These are phyloP conservation scores for Sporisorium reilianum DNA, from an alignment of 1,284 basidiomycete genomes.

Conservation along the genomic window DNA sequence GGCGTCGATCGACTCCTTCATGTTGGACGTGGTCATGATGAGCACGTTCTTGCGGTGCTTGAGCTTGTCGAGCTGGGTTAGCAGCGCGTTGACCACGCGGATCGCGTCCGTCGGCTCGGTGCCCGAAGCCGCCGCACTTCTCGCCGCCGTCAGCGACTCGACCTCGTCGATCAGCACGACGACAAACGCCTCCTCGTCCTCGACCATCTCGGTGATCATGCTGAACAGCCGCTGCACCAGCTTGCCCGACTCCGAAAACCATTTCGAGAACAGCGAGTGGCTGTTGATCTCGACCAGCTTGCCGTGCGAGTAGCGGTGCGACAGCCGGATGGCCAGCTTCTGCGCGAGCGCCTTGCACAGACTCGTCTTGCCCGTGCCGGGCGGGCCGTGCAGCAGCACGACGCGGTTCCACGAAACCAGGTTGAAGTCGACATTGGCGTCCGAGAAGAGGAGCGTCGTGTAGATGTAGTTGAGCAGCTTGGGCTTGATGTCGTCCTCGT, in stretches of 20 bases:
- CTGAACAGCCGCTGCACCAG: constrained; percentile 93
- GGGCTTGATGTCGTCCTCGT: constrained; percentile 87
- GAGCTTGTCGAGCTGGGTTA: constrained; percentile 96
- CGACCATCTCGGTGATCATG: constrained; percentile 85
- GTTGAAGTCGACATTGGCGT: constrained; percentile 89
- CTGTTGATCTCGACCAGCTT: constrained; percentile 92
- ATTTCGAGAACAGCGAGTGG: constrained; percentile 69
- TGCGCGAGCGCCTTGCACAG: constrained; percentile 94
- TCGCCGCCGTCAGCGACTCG: constrained; percentile 91
- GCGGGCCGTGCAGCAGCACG: constrained; percentile 93
- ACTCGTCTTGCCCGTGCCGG: constrained; percentile 97
- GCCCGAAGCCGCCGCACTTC: constrained; percentile 91
- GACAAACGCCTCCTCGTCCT: constrained; percentile 90
- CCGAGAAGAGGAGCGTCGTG: constrained; percentile 89
- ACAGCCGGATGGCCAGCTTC: constrained; percentile 90
- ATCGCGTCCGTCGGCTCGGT: constrained; percentile 96
- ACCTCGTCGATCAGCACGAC: constrained; percentile 97
- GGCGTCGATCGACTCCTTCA: constrained; percentile 91
- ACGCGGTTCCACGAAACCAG: constrained; percentile 95
- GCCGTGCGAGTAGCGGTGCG: constrained; percentile 84
- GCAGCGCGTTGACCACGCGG: constrained; percentile 93
- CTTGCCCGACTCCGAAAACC: constrained; percentile 97
- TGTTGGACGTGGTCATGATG: constrained; percentile 96
- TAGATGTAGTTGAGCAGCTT: constrained; percentile 92
- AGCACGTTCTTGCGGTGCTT: constrained; percentile 92